Percentiles rank a stretch among this genome's conserved stretches.
phyloP scores from a whole-genome alignment of 208 protist species.

The Trypanosoma caninum region DNA sequence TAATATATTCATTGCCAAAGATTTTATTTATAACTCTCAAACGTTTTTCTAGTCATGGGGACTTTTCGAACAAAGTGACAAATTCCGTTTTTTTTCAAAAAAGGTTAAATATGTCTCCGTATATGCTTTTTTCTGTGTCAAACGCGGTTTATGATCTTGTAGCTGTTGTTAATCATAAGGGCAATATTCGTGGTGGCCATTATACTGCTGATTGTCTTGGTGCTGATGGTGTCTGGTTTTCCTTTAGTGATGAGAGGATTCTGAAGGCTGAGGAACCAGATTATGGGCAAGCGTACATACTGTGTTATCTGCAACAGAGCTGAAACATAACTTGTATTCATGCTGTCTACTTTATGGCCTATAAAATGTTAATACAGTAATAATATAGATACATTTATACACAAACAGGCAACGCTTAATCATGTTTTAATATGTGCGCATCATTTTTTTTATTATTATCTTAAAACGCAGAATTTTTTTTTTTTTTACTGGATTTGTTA shows the following conservation, averaged over 20 bases:
- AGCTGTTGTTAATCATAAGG: conserved; percentile 88
- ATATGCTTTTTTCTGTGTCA: conserved; percentile 41
- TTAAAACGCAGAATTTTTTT: no score
- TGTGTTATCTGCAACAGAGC: conserved; percentile 56
- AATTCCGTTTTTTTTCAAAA: conserved; percentile 61
- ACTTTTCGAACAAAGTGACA: conserved; percentile 82
- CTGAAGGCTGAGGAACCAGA: conserved; percentile 29
- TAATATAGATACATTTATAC: not conserved
- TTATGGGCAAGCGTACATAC: conserved; percentile 67
- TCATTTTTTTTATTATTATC: conserved; percentile 6
- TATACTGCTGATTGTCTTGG: conserved; percentile 81
- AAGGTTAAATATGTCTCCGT: conserved; percentile 62
- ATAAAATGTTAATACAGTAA: not conserved
- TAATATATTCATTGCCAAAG: conserved; percentile 66
- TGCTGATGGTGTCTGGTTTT: conserved; percentile 68
- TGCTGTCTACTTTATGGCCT: not conserved
- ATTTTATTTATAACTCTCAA: conserved; percentile 88
- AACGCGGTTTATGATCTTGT: conserved; percentile 73
- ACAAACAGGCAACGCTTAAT: not conserved
- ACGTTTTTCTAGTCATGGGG: conserved; percentile 63
- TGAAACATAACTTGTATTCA: no score
- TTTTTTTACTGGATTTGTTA: not conserved
- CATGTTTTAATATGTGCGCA: not conserved
- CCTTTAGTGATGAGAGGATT: conserved; percentile 83
- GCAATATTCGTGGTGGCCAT: conserved; percentile 90